Conservation (phyloP, 1,284 basidiomycete genomes). For the Cronartium quercuum region DNA sequence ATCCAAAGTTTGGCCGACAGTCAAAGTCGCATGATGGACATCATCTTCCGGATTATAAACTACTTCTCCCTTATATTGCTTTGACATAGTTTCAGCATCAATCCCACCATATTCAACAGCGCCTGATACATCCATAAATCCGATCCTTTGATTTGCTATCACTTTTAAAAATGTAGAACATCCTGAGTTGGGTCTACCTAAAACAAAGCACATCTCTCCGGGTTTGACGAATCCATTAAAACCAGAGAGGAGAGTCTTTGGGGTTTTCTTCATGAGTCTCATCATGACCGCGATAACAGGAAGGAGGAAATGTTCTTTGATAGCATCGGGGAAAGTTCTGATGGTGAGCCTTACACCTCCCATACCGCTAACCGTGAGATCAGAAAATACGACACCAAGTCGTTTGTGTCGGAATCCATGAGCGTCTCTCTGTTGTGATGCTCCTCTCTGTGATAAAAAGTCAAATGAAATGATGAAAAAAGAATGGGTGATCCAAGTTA, state of each 20-base stretch:
- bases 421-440: constrained; percentile 10
- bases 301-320: constrained; percentile 43
- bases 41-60: constrained; percentile 63
- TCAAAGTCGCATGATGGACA: constrained; percentile 58
- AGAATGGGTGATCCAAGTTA: background rate
- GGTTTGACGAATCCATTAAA: constrained; percentile 48
- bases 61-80: constrained; percentile 63
- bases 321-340: constrained; percentile 56
- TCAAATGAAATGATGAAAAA: background rate
- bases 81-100: too few species aligned
- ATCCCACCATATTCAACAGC: constrained; percentile 64
- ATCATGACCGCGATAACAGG: constrained; percentile 39
- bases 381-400: constrained; percentile 67
- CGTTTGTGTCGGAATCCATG: constrained; percentile 26
- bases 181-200: constrained; percentile 55
- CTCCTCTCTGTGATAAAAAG: constrained; percentile 3
- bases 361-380: constrained; percentile 64
- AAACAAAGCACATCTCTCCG: too few species aligned
- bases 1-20: too few species aligned
- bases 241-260: constrained; percentile 46
- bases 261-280: constrained; percentile 39
- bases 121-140: constrained; percentile 53
- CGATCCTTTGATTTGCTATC: constrained; percentile 48
- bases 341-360: constrained; percentile 55
- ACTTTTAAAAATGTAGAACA: constrained; percentile 51